Base-by-base conservation (phyloP, 768 basidiomycete species). In the Tephrocybe sp. region DNA sequence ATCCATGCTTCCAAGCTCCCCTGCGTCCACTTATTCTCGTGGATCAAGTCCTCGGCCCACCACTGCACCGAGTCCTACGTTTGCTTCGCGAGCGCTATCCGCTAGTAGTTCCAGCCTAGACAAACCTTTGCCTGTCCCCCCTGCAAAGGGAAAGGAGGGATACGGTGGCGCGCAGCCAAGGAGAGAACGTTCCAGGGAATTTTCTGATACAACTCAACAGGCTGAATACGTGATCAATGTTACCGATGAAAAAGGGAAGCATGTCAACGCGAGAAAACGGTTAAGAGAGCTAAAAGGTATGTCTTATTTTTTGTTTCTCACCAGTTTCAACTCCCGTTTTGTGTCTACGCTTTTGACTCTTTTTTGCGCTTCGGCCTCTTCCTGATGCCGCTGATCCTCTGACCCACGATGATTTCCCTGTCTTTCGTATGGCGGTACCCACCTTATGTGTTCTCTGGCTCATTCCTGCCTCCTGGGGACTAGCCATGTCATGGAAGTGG, bases 1-100 rank as follows among this genome's bases (percentile, higher is more conserved):
- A 0, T 47, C 47, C 1, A 49, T 56, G 4, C 39, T 56, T 8
- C 50, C 54, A 4, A 25, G 39, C 21, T 52, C 50, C 8, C 37
- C 25, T 18, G 39, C 37, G 4, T 31, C 12, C 23, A 25, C 42
- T 25, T 30, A 24, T 2, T 22, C 42, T 13, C 42, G 12, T 19
- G 36, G 27, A 27, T 44, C 49, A 25, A 25, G 22, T 12, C 21
- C 42, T 16, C 34, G 48, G 19, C 34, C 34, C 0, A 27, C 11
- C 2, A 49, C 34, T 4, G 42, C 36, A 15, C 22, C 49, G 6
- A 10, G 27, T 23, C 29, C 27, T 12, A 30, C 10, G 19, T n/a
- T n/a, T n/a, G n/a, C n/a, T n/a, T n/a, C n/a, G 15, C 42, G 8
- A 30, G 49, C n/a, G n/a, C n/a, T n/a, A n/a, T n/a, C n/a, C n/a